These are phyloP conservation scores for Coemansia sp. DNA, from an alignment of 192 early-diverging fungal genomes.

Conservation along the genomic window DNA sequence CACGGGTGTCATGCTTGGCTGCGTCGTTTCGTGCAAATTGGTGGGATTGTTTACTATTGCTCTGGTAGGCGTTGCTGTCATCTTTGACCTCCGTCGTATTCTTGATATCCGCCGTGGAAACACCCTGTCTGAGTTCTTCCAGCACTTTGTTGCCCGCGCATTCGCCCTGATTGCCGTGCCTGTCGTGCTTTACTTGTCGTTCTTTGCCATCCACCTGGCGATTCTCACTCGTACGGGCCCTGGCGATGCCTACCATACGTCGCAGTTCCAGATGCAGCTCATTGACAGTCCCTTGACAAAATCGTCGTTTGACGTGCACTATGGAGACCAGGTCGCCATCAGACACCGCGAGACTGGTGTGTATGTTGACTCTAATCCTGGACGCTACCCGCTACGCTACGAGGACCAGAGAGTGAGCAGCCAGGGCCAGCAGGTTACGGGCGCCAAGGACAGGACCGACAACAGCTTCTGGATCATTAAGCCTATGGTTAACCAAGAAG, in stretches of 20 bases:
- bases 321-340: conserved; percentile 75
- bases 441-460: conserved; percentile 59
- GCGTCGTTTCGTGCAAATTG: conserved; percentile 80
- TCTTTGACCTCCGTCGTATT: conserved; percentile 90
- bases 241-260: conserved; percentile 93
- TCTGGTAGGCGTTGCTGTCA: conserved; percentile 77
- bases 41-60: conserved; percentile 88
- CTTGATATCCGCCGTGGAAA: conserved; percentile 80
- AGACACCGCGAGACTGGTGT: conserved; percentile 73
- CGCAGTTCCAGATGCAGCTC: conserved; percentile 88
- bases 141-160: conserved; percentile 89
- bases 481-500: conserved; percentile 31
- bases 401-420: conserved; percentile 87
- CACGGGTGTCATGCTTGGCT: conserved; percentile 80
- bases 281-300: conserved; percentile 72
- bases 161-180: conserved; percentile 85
- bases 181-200: conserved; percentile 75
- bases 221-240: conserved; percentile 84
- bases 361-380: conserved; percentile 77
- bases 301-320: conserved; percentile 71
- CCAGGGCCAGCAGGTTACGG: conserved; percentile 82
- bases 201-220: conserved; percentile 95
- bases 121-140: conserved; percentile 64
- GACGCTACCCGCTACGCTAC: conserved; percentile 85
- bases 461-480: conserved; percentile 70